Evolutionary conservation across 306 rosid species (phyloP), one percentile per base, ranked within the genome.

Genomic region (Cajanus cajan): DNA sequence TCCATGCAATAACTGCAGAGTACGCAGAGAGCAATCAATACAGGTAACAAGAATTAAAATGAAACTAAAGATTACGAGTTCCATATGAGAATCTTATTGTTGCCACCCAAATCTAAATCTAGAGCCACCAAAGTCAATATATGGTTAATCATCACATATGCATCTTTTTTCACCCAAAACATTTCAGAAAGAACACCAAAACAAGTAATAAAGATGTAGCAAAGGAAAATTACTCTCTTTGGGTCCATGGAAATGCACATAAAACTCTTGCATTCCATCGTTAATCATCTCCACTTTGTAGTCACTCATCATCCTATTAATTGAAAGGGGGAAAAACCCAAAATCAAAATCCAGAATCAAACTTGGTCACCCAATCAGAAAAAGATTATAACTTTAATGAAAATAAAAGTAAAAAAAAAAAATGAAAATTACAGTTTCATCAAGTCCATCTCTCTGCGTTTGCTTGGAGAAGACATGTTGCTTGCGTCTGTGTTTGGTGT

Each of bases 371-470:
- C 87, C 59, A 77, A 74, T 73, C 1, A 12, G 24, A 82, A 80
- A 74, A 50, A 82, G 54, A 74, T 68, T 0, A 10, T 21, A 72
- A 86, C 73, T 79, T 82, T 39, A 78, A 63, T 47, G 24, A 25
- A 79, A 70, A 40, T 6, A 21, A 65, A 66, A 33, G 7, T 31
- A 37, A 57, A 74, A 55, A 55, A 61, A 43, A n/a, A 44, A 45
- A 50, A 66, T 36, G 52, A 40, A 73, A 44, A 78, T 83, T 74
- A 88, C 89, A 88, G 47, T 83, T 88, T 88, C 91, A 85, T 88
- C 87, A 88, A 55, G 89, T 88, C 91, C 91, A 88, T 88, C 84
- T 88, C 89, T 85, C 91, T 75, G 55, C 91, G 80, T 82, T 88
- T 88, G 91, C 91, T 88, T 78, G 89, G 91, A 33, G 91, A 88